Base-by-base conservation (phyloP, 441 rosid genomes). In the Jatropha podagrica region DNA sequence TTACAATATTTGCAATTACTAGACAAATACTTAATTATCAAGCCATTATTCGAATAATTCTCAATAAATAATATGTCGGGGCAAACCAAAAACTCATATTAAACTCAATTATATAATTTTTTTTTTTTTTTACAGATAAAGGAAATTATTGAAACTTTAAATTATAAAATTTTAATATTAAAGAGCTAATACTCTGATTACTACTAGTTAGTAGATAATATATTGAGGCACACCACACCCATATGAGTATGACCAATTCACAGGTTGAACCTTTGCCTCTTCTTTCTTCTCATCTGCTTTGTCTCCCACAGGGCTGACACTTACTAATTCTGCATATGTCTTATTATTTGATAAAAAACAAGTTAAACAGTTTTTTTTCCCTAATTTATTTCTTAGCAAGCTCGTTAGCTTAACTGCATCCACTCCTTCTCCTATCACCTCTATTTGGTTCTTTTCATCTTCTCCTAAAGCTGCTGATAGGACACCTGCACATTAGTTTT, bases 381-480 rank as follows among this genome's bases (percentile, higher is more conserved):
- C 54, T 11, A 79, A 37, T n/a, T 73, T 79, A 74, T 76, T 85
- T 46, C 82, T 78, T 23, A 83, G 58, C 2, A 20, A n/a, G 2
- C 0, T 15, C 0, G 76, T 59, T 15, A 85, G 65, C 4, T 61
- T 13, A 0, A 76, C 79, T 18, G 77, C 73, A 72, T 83, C 88
- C 0, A 85, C n/a, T 18, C 32, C 81, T 0, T 71, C 81, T 38
- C 83, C 83, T 0, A 23, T 18, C 59, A 79, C 76, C 65, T 66
- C 62, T 48, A 85, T 74, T 27, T 52, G 67, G 9, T 69, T 80
- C 71, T 61, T 70, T 0, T 81, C 81, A 2, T 69, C 37, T 32
- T 80, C 80, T 20, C 68, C 68, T 9, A 79, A 38, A 4, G 68
- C 79, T 68, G 65, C 79, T 2, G 83, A 81, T 26, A 68, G 69